These are phyloP conservation scores for Ganoderma meredithae DNA, from an alignment of 1,284 basidiomycete genomes.

Conservation along the genomic window DNA sequence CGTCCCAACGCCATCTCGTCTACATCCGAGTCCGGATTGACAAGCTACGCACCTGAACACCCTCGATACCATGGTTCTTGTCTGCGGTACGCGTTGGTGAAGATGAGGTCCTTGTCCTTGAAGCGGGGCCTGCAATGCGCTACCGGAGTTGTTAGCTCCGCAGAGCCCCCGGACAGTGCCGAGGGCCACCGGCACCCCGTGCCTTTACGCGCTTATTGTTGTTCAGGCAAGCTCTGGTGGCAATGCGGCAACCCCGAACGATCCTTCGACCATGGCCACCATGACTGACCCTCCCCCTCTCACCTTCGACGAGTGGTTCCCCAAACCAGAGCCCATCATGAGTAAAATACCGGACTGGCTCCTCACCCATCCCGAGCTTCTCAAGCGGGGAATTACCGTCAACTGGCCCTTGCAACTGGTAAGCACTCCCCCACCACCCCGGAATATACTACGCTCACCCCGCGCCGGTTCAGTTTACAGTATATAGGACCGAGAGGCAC, in stretches of 20 bases:
- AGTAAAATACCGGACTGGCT: background rate
- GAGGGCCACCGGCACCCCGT: too few species aligned
- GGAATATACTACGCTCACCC: too few species aligned
- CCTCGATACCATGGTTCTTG: constrained; percentile 93
- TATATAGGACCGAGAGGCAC: background rate
- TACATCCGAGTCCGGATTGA: too few species aligned
- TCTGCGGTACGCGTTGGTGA: constrained; percentile 86
- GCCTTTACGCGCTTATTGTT: background rate
- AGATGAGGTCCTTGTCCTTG: constrained; percentile 74
- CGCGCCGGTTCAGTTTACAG: background rate
- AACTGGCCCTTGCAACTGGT: background rate
- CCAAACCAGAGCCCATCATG: background rate
- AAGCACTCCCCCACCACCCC: background rate
- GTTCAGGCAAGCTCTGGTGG: too few species aligned
- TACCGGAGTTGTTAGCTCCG: too few species aligned
- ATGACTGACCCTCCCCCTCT: too few species aligned
- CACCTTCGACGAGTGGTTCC: too few species aligned
- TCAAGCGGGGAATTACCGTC: background rate
- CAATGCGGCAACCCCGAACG: too few species aligned
- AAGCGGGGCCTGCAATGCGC: too few species aligned
- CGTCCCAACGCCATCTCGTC: too few species aligned
- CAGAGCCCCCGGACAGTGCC: too few species aligned
- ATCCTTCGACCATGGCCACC: too few species aligned
- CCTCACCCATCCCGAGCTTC: background rate
- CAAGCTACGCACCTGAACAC: constrained; percentile 69